These are phyloP conservation scores for Conticribra weissflogii DNA, from an alignment of 108 stramenopile species.

Conservation along the genomic window DNA sequence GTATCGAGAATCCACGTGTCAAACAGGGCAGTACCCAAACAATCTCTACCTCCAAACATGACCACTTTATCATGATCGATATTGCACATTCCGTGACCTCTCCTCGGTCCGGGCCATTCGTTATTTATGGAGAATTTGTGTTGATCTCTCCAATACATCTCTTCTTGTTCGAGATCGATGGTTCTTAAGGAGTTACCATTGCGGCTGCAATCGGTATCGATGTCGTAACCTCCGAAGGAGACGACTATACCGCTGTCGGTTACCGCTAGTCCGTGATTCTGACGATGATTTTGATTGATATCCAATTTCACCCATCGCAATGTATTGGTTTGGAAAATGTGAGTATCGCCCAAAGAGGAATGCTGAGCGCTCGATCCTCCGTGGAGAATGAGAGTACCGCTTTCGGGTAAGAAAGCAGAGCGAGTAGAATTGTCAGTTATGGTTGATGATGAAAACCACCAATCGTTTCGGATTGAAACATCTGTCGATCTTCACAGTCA, in stretches of 20 bases:
- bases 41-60: conserved; percentile 9
- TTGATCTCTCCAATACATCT: conserved; percentile 4
- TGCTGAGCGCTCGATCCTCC: background rate
- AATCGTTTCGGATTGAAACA: no score
- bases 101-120: conserved; percentile 1
- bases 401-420: background rate
- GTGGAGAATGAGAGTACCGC: background rate
- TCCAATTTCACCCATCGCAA: background rate
- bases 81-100: conserved; percentile 6
- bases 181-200: background rate
- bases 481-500: background rate
- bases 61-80: background rate
- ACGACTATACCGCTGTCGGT: background rate
- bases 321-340: background rate
- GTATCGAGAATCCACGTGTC: conserved; percentile 4
- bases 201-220: background rate
- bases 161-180: background rate
- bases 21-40: background rate
- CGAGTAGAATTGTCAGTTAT: no score
- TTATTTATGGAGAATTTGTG: background rate
- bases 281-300: background rate
- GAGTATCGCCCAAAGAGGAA: background rate
- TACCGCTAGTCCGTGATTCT: background rate
- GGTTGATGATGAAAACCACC: no score
- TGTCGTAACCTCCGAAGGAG: background rate